Base-by-base conservation (phyloP, 1,284 basidiomycete species). In the Sanghuangporus baumii region DNA sequence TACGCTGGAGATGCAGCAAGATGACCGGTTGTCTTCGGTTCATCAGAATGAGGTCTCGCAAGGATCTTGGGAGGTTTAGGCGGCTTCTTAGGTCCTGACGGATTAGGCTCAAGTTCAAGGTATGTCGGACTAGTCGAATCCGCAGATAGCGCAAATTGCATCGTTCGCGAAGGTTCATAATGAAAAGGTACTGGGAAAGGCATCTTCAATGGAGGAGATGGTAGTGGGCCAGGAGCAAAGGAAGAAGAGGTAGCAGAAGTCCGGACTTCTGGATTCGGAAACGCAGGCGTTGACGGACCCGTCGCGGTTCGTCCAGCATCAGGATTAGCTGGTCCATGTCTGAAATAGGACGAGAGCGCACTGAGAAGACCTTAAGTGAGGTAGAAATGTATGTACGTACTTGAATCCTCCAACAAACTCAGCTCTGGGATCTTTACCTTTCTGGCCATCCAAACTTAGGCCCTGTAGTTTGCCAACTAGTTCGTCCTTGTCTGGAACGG, bases 121-220 rank as follows among this genome's bases (percentile, higher is more conserved):
- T 20, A 36, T 34, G 18, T 20, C n/a, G 60, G 38, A n/a, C 16
- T 14, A 37, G 40, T 47, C 31, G 40, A 43, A 67, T 69, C 43
- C 8, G 34, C 26, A 31, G 52, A 54, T 61, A 84, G 73, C 6
- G 88, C 87, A 67, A 83, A 77, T 64, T 83, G 80, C 86, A 87
- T 84, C 4, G 87, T 87, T 66, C 79, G 72, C 7, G 86, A 88
- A 16, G 59, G 58, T 31, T 74, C 74, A 55, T 68, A 69, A 34
- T 71, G 68, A 40, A 67, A 69, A 1, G 82, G 80, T 54, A 74
- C 69, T 2, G 77, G 74, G 72, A 81, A 78, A n/a, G 62, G 23
- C 9, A 64, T 62, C 14, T 69, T 64, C 26, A 31, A n/a, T 11
- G 79, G 74, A 8, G 79, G 74, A 16, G 69, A 68, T 18, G 76